These are phyloP conservation scores for Plectranthus barbatus DNA, from an alignment of 257 asterid species.

Conservation along the genomic window DNA sequence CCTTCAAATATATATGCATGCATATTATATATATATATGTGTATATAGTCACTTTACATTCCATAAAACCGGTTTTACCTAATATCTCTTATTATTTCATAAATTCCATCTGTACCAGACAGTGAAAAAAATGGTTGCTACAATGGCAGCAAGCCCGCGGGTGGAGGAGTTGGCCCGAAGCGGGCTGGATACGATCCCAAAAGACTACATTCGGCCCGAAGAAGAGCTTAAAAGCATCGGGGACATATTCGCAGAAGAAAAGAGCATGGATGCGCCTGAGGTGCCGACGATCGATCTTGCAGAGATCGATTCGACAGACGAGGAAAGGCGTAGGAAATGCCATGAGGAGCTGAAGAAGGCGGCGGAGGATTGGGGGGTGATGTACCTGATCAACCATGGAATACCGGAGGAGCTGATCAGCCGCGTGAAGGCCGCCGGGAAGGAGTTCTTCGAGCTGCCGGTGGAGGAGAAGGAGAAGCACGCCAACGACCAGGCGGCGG, in stretches of 20 bases:
- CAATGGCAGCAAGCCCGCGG: constrained; percentile 27
- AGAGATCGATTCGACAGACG: constrained; percentile 35
- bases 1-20: not conserved
- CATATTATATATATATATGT: no score
- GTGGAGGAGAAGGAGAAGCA: constrained; percentile 87
- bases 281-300: constrained; percentile 49
- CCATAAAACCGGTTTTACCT: not conserved
- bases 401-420: constrained; percentile 32
- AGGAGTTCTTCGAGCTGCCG: constrained; percentile 49
- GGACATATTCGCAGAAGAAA: constrained; percentile 58
- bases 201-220: constrained; percentile 62
- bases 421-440: constrained; percentile 55
- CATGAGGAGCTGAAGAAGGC: constrained; percentile 51
- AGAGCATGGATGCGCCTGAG: constrained; percentile 44
- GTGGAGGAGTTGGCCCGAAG: constrained; percentile 62
- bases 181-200: constrained; percentile 53
- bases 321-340: constrained; percentile 29
- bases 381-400: constrained; percentile 84
- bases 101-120: not conserved
- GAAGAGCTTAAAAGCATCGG: constrained; percentile 58
- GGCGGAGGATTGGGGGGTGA: constrained; percentile 91
- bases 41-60: not conserved
- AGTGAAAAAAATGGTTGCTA: constrained; percentile 6
- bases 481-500: constrained; percentile 67
- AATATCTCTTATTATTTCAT: not conserved